Conservation (phyloP, 352 stramenopile species). For the Blastocystis sp. region DNA sequence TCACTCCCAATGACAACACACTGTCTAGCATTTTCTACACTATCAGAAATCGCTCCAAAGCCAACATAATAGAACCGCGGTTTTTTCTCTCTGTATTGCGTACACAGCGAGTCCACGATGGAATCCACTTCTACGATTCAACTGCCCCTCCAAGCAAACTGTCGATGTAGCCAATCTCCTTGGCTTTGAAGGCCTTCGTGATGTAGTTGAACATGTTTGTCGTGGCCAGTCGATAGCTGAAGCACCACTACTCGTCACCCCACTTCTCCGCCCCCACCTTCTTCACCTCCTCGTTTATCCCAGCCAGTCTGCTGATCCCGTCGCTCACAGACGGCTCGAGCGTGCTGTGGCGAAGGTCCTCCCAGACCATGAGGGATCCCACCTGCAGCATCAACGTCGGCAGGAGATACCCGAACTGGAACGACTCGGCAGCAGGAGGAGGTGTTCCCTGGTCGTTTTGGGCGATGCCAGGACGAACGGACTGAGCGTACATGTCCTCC, state of each 20-base stretch:
- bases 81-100: neutral
- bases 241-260: conserved; percentile 39
- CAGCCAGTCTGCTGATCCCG: conserved; percentile 12
- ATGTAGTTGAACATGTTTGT: conserved; percentile 41
- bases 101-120: neutral
- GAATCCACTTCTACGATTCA: neutral
- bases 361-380: conserved; percentile 38
- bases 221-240: conserved; percentile 44
- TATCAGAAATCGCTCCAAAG: neutral
- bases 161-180: conserved; percentile 36
- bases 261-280: neutral
- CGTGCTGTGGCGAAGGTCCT: neutral
- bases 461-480: neutral
- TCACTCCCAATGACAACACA: conserved; percentile 18
- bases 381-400: conserved; percentile 6
- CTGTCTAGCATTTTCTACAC: conserved; percentile 49
- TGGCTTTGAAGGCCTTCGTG: conserved; percentile 19
- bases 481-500: neutral
- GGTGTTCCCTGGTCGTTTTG: neutral
- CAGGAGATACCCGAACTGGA: conserved; percentile 32
- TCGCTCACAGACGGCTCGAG: conserved; percentile 6
- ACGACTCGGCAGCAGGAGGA: neutral
- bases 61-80: conserved; percentile 35
- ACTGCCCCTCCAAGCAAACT: neutral
- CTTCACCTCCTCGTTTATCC: conserved; percentile 53